phyloP scores from a whole-genome alignment of 805 yeast genomes.

The Ogataea saltuana region DNA sequence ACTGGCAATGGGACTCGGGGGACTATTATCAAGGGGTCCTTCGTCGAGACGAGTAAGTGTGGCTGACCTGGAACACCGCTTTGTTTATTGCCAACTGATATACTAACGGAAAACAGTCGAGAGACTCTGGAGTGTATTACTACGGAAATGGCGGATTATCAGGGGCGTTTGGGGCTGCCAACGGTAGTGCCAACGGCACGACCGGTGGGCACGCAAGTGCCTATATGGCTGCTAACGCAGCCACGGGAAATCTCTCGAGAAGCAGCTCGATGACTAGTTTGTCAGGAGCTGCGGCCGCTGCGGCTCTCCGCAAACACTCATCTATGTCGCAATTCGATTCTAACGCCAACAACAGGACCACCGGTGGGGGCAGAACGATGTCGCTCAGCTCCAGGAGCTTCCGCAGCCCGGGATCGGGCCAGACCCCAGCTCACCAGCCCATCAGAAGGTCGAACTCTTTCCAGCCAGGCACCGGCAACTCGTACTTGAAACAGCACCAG shows the following conservation, averaged over 20 bases:
- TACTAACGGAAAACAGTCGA: slow-evolving; percentile 18
- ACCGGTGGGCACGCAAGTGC: slow-evolving; percentile 17
- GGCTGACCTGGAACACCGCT: not conserved
- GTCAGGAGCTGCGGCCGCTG: slow-evolving; percentile 36
- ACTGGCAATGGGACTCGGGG: slow-evolving; percentile 28
- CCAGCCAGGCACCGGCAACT: slow-evolving; percentile 22
- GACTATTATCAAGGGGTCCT: slow-evolving; percentile 26
- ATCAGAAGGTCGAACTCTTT: slow-evolving; percentile 29
- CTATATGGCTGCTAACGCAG: slow-evolving; percentile 29
- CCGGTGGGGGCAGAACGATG: slow-evolving; percentile 30
- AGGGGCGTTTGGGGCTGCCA: not conserved
- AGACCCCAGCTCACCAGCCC: slow-evolving; percentile 5
- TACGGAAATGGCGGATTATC: slow-evolving; percentile 10
- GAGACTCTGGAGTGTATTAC: slow-evolving; percentile 31
- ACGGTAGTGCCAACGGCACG: not conserved
- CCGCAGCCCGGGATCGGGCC: slow-evolving; percentile 23
- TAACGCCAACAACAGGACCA: not conserved
- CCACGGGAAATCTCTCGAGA: slow-evolving; percentile 23
- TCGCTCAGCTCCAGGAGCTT: slow-evolving; percentile 35
- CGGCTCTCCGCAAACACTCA: slow-evolving; percentile 31
- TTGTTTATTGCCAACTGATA: not conserved
- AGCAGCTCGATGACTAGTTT: slow-evolving; percentile 28
- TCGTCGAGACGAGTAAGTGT: slow-evolving; percentile 32
- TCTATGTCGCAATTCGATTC: slow-evolving; percentile 14
- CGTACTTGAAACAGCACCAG: slow-evolving; percentile 15